Conservation (phyloP, 2,329 filamentous ascomycete species). For the Canariomyces notabilis region DNA sequence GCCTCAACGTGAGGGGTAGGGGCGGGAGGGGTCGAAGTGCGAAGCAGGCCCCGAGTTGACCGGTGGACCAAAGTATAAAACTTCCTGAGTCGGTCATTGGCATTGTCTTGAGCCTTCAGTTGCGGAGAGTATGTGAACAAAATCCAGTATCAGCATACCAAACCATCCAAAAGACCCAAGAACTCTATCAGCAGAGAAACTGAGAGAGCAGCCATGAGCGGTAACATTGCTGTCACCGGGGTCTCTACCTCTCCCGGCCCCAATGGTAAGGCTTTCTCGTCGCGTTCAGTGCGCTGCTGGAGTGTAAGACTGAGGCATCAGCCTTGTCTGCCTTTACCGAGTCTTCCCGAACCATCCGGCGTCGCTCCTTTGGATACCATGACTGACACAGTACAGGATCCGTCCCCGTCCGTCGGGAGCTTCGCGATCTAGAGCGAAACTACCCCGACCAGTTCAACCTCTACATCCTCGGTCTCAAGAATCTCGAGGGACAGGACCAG, state of each 20-base stretch:
- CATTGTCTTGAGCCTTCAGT: no score
- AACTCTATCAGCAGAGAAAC: background rate
- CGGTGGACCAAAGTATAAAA: no score
- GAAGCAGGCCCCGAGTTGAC: background rate
- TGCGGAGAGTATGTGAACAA: background rate
- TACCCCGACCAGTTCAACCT: constrained; percentile 53
- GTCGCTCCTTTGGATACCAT: background rate
- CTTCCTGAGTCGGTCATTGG: no score
- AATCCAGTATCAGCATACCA: background rate
- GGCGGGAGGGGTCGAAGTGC: background rate
- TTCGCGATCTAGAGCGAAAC: constrained; percentile 46
- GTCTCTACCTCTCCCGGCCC: constrained; percentile 20
- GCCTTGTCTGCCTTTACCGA: background rate
- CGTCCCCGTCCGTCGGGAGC: constrained; percentile 43
- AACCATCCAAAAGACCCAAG: background rate
- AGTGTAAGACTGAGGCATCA: background rate
- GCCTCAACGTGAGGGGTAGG: background rate
- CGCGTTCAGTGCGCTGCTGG: background rate
- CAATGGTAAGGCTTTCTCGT: constrained; percentile 10
- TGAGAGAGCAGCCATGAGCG: constrained; percentile 14
- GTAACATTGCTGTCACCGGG: constrained; percentile 23
- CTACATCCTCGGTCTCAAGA: constrained; percentile 53
- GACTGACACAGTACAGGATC: constrained; percentile 9
- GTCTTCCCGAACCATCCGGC: no score
- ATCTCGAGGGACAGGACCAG: constrained; percentile 49